Base-by-base conservation (phyloP, 306 rosid genomes). In the Prosopis cineraria region DNA sequence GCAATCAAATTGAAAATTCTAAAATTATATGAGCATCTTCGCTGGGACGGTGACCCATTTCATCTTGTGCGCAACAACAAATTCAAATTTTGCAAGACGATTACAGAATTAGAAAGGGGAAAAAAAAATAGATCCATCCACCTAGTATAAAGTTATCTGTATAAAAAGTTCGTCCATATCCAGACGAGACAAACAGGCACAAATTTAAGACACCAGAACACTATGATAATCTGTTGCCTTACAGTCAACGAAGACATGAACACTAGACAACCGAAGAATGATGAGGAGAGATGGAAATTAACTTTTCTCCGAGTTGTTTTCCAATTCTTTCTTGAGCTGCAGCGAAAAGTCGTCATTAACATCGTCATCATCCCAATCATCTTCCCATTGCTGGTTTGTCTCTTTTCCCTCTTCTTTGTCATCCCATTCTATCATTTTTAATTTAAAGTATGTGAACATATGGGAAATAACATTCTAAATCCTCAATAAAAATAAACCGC, bases 341-440 rank as follows among this genome's bases (percentile, higher is more conserved):
- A 37, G 62, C 12, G 93, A 89, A 78, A 89, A 89, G 75, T 89
- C 93, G 22, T 89, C 93, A 17, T 83, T 89, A 53, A 89, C 90
- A 11, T 89, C 93, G 2, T 89, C 89, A 29, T 86, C 90, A n/a
- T 89, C 93, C 93, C 90, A 89, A 37, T 89, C 93, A 53, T 89
- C 93, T 79, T 89, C 90, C 93, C 93, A 89, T 74, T 89, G 93
- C 63, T 89, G 92, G 17, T 82, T 73, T 55, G 84, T 77, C 68
- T 89, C 89, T 56, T 82, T 89, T 45, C 74, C 74, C 74, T 70
- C 74, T 70, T 70, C 59, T 70, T 70, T 70, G 76, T 65, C 63
- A 13, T 67, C 74, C 68, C 75, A 58, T 39, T 39, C 63, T 65
- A 58, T 34, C 30, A 45, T 27, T 45, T 67, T 3, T 31, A 64